Evolutionary conservation across 73 alveolate species (phyloP), one percentile per base, ranked within the genome.

Genomic region (Tetrahymena borealis): DNA sequence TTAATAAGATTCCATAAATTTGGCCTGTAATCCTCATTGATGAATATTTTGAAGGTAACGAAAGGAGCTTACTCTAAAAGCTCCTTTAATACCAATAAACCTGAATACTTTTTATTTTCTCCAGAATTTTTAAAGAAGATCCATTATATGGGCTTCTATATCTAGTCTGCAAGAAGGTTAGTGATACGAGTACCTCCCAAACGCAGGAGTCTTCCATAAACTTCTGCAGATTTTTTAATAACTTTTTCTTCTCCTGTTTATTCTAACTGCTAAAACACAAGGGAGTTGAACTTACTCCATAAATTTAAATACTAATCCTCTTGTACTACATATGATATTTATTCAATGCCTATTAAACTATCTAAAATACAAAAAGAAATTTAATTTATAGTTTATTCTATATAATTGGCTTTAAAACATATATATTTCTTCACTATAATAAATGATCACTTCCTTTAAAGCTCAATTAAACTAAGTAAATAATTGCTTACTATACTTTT

Each of bases 111-210:
- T 39, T 42, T 37, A 31, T 39, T 93, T 12, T 93, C 95, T 12
- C 78, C 78, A 12, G 85, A 60, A 60, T 60, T 60, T 60, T 16
- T 60, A 20, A 60, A 60, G n/a, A n/a, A n/a, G n/a, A 93, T 79
- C 91, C 92, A 93, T 39, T 93, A 60, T 12, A 40, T 79, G 11
- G 95, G 93, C 15, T 93, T 92, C 15, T 40, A 32, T 39, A 93
- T 79, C 90, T 93, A 41, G 11, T 35, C 40, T 79, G 90, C 92
- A 20, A 93, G 91, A 35, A 93, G 78, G 90, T 93, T 33, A 10
- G 95, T 92, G 31, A 93, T 93, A 32, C 91, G 90, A 18, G 95
- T 39, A 79, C 95, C 95, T 20, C 95, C 95, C 11, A 79, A 93
- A 79, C 95, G 90, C 2, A 93, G 39, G 32, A 93, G 60, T 32